Evolutionary conservation across 768 basidiomycete species (phyloP), one percentile per base, ranked within the genome.

Genomic region (Xerocomellus amylosporus): DNA sequence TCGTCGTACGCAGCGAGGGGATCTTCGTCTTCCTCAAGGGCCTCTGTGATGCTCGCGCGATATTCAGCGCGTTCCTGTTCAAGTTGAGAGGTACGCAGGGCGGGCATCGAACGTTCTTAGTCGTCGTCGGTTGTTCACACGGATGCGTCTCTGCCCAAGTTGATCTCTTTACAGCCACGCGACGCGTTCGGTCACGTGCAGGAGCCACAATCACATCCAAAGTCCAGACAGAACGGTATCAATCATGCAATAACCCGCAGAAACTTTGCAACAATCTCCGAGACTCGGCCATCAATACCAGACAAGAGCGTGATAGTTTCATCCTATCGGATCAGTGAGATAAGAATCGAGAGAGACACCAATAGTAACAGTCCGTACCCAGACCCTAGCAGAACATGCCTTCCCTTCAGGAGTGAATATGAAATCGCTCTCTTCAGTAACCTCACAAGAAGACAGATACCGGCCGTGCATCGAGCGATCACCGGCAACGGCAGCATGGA

Each of bases 1-100:
- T 86, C 79, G 68, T 90, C 81, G 60, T 93, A 96, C 1, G 86
- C 80, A 2, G 88, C 87, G 24, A 98, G 79, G 4, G 94, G 88
- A 65, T 98, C 97, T 58, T 88, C 88, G 53, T 91, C 90, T 57
- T 89, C 88, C 13, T 75, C 75, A 15, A 85, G 74, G 0, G 84
- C 84, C 34, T 76, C 77, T 8, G 70, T 74, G 31, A 92, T 76
- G 42, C 69, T 65, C 4, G 66, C 56, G 26, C 68, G 70, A 57
- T 69, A 71, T 46, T 73, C 70, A 5, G 61, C 55, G 8, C 61
- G 63, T 51, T 73, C 68, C 17, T 66, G 71, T 49, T 63, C 66
- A 15, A 72, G 51, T 24, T 68, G 71, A 37, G 66, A 61, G 19
- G 62, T 31, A 31, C 67, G 69, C 28, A 54, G 38, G 22, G 55